Percentiles rank a stretch among this genome's conserved stretches.
Conservation (phyloP, 805 yeast species). For the Lachancea dasiensis region DNA sequence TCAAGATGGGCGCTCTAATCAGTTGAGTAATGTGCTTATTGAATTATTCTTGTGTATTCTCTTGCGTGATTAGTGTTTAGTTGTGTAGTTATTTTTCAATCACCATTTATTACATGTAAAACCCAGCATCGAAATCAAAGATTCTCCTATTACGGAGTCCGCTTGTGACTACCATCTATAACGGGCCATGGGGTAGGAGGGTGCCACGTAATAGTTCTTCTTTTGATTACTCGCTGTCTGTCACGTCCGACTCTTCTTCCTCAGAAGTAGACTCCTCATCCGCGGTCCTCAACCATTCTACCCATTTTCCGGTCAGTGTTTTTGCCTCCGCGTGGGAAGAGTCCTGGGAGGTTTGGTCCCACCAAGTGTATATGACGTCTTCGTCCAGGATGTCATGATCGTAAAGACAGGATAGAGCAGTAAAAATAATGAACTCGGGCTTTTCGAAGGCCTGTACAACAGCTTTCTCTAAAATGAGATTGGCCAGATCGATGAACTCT, state of each 20-base stretch:
- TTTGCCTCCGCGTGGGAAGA: constrained; percentile 46
- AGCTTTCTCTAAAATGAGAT: constrained; percentile 35
- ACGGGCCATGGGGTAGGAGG: too few species aligned
- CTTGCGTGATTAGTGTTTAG: too few species aligned
- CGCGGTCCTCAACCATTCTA: constrained; percentile 83
- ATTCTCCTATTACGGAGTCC: too few species aligned
- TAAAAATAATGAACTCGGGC: constrained; percentile 33
- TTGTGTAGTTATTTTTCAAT: too few species aligned
- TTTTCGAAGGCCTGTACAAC: constrained; percentile 24
- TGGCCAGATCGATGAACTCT: constrained; percentile 71
- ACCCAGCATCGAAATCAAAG: too few species aligned
- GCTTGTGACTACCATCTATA: too few species aligned
- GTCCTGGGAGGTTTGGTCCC: constrained; percentile 44
- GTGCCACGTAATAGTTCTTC: neutral
- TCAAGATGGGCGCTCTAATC: too few species aligned
- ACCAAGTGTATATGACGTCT: constrained; percentile 76
- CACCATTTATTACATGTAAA: too few species aligned
- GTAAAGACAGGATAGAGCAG: constrained; percentile 56
- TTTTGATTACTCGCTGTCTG: constrained; percentile 5
- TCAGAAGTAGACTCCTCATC: constrained; percentile 54
- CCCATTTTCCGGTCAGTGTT: constrained; percentile 60
- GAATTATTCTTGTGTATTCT: too few species aligned
- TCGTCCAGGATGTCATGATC: constrained; percentile 81
- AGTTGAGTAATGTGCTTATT: too few species aligned
- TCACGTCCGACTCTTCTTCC: constrained; percentile 39